Conservation (phyloP, 345 rosid species). For the Nephelium lappaceum region DNA sequence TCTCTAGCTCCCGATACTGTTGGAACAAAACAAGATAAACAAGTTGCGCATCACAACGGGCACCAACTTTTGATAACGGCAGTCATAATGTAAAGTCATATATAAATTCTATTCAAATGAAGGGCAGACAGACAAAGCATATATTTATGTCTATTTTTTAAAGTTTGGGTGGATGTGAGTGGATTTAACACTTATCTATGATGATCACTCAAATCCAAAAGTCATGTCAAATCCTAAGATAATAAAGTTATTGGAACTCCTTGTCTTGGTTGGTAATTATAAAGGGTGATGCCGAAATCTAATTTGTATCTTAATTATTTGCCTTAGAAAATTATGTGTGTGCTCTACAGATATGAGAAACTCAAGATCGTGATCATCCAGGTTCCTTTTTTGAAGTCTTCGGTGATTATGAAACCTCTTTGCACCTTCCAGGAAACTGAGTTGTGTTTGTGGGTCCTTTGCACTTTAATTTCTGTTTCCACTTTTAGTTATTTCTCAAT, state of each 20-base stretch:
- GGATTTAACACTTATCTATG: not conserved
- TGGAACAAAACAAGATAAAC: too few relatives aligned
- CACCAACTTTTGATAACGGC: not conserved
- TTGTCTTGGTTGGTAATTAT: not conserved
- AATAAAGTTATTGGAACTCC: not conserved
- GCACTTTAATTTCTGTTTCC: not conserved
- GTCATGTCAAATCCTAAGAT: not conserved
- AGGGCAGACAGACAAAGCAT: not conserved
- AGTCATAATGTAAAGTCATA: not conserved
- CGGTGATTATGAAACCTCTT: conserved; percentile 12
- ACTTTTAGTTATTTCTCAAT: not conserved
- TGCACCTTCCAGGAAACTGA: conserved; percentile 34
- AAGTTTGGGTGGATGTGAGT: not conserved
- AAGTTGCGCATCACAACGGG: not conserved
- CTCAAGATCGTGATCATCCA: too few relatives aligned
- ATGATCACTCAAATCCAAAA: not conserved
- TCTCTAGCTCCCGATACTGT: too few relatives aligned
- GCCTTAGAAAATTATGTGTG: not conserved
- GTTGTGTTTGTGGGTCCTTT: conserved; percentile 22
- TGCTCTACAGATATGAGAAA: too few relatives aligned
- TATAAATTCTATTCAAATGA: not conserved
- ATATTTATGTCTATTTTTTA: not conserved
- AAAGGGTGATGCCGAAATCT: not conserved
- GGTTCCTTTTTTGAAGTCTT: not conserved
- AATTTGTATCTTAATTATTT: not conserved